These are phyloP conservation scores for Carallia brachiata DNA, from an alignment of 345 rosid genomes.

Conservation along the genomic window DNA sequence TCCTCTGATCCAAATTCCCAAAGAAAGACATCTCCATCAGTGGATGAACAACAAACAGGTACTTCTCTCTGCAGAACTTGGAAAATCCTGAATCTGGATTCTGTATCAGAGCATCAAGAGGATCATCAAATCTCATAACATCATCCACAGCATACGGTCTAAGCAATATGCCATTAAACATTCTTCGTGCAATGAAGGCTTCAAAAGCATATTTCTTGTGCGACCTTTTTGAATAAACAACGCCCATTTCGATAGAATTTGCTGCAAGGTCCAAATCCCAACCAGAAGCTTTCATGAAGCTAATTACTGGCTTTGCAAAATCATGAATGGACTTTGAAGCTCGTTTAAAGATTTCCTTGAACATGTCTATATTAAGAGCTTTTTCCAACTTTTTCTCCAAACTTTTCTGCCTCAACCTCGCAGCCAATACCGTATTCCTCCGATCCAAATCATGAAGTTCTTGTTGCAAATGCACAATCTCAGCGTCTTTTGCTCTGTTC, in stretches of 20 bases:
- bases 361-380: conserved; percentile 27
- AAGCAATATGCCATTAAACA: conserved; percentile 47
- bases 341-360: conserved; percentile 36
- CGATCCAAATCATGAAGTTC: conserved; percentile 32
- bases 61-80: conserved; percentile 51
- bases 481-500: conserved; percentile 34
- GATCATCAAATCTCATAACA: conserved; percentile 46
- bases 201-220: conserved; percentile 67
- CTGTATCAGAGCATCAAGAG: conserved; percentile 38
- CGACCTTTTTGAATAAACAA: conserved; percentile 39
- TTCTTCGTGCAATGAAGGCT: conserved; percentile 54
- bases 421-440: conserved; percentile 30
- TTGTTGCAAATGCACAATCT: conserved; percentile 32
- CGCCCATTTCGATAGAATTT: conserved; percentile 41
- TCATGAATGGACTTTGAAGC: conserved; percentile 57
- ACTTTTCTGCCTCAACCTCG: conserved; percentile 29
- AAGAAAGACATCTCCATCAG: conserved; percentile 60
- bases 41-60: conserved; percentile 57
- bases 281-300: conserved; percentile 61
- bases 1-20: conserved; percentile 64
- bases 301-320: conserved; percentile 60
- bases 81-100: conserved; percentile 50
- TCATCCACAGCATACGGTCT: conserved; percentile 33
- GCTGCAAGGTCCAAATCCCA: conserved; percentile 57
- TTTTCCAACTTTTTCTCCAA: conserved; percentile 22